A percentile compares a stretch with the other conserved stretches of the same genome.
Conservation (phyloP, 306 rosid genomes). For the Gynostemma pentaphyllum region DNA sequence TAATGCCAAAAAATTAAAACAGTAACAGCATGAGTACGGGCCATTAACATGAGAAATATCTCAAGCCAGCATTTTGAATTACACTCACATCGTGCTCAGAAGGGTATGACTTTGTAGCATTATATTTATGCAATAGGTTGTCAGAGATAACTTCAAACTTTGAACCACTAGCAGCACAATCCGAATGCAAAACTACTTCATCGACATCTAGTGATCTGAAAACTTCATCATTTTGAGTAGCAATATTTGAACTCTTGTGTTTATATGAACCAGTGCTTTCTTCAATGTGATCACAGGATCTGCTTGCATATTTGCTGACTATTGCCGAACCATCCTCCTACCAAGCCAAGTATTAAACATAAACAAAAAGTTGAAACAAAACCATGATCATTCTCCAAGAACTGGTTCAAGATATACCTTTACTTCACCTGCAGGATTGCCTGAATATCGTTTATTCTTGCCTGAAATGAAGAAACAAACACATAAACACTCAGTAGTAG, state of each 20-base stretch:
- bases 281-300: slow-evolving; percentile 31
- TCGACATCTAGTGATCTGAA: slow-evolving; percentile 41
- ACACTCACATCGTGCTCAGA: slow-evolving; percentile 52
- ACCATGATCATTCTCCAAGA: slow-evolving; percentile 9
- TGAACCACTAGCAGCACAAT: slow-evolving; percentile 43
- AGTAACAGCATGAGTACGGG: background rate
- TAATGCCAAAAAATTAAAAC: background rate
- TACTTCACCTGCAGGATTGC: slow-evolving; percentile 23
- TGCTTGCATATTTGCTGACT: slow-evolving; percentile 27
- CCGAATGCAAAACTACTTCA: slow-evolving; percentile 21
- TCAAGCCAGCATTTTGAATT: background rate
- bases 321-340: slow-evolving; percentile 44
- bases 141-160: slow-evolving; percentile 35
- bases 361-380: slow-evolving; percentile 7
- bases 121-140: slow-evolving; percentile 27
- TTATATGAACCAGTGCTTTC: slow-evolving; percentile 70
- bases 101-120: slow-evolving; percentile 16
- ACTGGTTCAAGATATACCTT: slow-evolving; percentile 36
- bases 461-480: slow-evolving; percentile 42
- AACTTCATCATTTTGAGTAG: slow-evolving; percentile 25
- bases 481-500: slow-evolving; percentile 13
- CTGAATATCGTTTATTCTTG: slow-evolving; percentile 19
- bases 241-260: slow-evolving; percentile 26
- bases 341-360: slow-evolving; percentile 21
- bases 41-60: background rate